phyloP scores from a whole-genome alignment of 2,329 filamentous ascomycete genomes.

The Cercospora berteroae region DNA sequence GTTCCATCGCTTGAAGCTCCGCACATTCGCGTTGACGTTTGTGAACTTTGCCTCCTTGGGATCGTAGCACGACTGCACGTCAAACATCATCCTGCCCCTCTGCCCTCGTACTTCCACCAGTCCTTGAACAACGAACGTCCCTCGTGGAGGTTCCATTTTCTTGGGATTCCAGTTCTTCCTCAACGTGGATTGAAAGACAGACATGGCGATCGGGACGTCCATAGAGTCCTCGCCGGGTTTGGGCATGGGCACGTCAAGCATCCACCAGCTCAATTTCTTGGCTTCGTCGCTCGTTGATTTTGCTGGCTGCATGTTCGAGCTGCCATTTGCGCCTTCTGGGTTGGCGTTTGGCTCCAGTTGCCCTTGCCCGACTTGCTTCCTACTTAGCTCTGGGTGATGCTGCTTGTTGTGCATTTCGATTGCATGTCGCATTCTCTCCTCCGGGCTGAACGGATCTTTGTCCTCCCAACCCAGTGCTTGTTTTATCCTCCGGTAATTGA shows the following conservation, averaged over 20 bases:
- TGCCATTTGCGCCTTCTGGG: constrained; percentile 13
- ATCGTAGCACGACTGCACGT: constrained; percentile 48
- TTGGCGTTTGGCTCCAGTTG: constrained; percentile 26
- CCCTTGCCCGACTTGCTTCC: constrained; percentile 23
- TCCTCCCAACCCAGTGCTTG: constrained; percentile 39
- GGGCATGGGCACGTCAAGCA: constrained; percentile 28
- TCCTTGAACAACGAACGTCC: constrained; percentile 46
- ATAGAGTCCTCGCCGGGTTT: constrained; percentile 17
- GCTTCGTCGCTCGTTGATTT: constrained; percentile 13
- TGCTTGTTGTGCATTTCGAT: constrained; percentile 35
- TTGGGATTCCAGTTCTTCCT: constrained; percentile 36
- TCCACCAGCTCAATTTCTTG: constrained; percentile 28
- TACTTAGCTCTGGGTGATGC: constrained; percentile 24
- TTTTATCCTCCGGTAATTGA: constrained; percentile 40
- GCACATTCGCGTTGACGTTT: constrained; percentile 31
- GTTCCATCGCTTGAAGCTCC: constrained; percentile 36
- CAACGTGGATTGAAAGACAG: constrained; percentile 30
- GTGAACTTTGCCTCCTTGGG: constrained; percentile 43
- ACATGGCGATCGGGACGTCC: constrained; percentile 34
- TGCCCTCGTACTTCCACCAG: constrained; percentile 48
- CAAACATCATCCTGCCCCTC: constrained; percentile 44
- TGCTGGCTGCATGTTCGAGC: constrained; percentile 4
- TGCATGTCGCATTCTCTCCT: constrained; percentile 34
- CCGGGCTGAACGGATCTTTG: constrained; percentile 34
- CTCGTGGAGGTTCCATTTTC: constrained; percentile 43